Evolutionary conservation across 331 rosid genomes (phyloP), one percentile per base, ranked within the genome.

Genomic region (Saraca asoca): DNA sequence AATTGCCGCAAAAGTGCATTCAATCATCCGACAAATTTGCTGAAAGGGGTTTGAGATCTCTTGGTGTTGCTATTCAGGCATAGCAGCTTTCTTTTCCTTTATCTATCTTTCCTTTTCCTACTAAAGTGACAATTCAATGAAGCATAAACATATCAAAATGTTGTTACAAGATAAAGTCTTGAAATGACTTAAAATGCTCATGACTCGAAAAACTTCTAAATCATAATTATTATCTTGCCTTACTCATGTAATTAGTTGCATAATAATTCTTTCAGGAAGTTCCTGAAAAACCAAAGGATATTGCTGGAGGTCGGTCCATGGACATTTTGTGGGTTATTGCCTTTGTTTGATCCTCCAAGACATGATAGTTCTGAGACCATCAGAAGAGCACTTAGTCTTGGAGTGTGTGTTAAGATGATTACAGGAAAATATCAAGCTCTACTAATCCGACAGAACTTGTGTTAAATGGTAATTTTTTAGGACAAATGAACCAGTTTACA

Each of bases 321-420:
- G 95, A 87, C 75, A 7, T 90, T 90, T 79, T 81, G 88, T 54
- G 96, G 95, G 41, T 78, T 90, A 79, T 80, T 90, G 76, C 88
- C 96, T 62, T 87, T 90, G 81, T 90, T 90, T 76, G 96, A 90
- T 80, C 95, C 96, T 44, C 96, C n/a, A n/a, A n/a, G n/a, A n/a
- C n/a, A n/a, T n/a, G n/a, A n/a, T n/a, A n/a, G n/a, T n/a, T n/a
- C n/a, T 7, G 96, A 90, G 81, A 90, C 96, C 71, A 90, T 90
- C 57, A 89, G 83, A 2, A 85, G 95, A 75, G 95, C 96, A 5
- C 96, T 90, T 55, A 78, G 85, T 80, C 96, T 90, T 67, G 96
- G 96, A 71, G 95, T 90, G 24, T 72, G 86, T 54, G 95, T 90
- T 55, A 90, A 90, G 84, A 90, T 90, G 96, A 90, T 90, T 76